Base-by-base conservation (phyloP, 1,284 basidiomycete species). In the Austroboletus olivaceoglutinosus region DNA sequence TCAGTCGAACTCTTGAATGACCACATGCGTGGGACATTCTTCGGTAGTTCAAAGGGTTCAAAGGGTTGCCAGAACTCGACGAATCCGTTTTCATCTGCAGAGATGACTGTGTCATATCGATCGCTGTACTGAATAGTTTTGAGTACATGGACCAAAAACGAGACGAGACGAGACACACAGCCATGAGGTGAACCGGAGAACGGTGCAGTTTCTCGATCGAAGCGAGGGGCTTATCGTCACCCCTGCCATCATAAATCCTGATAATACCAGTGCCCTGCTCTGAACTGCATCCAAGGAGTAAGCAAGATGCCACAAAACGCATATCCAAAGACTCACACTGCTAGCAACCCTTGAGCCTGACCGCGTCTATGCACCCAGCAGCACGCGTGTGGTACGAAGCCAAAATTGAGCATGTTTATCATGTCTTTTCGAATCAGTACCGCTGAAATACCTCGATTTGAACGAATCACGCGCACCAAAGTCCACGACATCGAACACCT, bases 401-500 rank as follows among this genome's bases (percentile, higher is more conserved):
- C 85, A 45, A 99, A 75, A 63, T 93, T 91, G 55, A 99, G 81
- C 73, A 98, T 98, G 69, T 98, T 99, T 69, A 99, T 99, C 90
- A 99, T 97, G 70, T 99, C 94, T 97, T 36, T 37, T 27, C 41
- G 33, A 5, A 10, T 46, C 9, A 47, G 30, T 23, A n/a, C 43
- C 43, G 40, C 15, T 18, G 21, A 19, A 15, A 41, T 23, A 31
- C 21, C 23, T 25, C n/a, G 29, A 19, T 30, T 36, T 21, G 30
- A 49, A 22, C n/a, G 29, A 49, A 48, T 12, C 15, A 39, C 37
- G 38, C 52, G 66, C 61, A 93, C 93, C 93, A 69, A 97, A 97
- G 71, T 98, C 98, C 58, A 97, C 80, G 1, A 99, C 93, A 67
- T 99, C 97, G 67, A 98, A 99, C 27, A 99, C 89, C 67, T 98